Base-by-base conservation (phyloP, 129 eudicot genomes). In the Calendula officinalis region DNA sequence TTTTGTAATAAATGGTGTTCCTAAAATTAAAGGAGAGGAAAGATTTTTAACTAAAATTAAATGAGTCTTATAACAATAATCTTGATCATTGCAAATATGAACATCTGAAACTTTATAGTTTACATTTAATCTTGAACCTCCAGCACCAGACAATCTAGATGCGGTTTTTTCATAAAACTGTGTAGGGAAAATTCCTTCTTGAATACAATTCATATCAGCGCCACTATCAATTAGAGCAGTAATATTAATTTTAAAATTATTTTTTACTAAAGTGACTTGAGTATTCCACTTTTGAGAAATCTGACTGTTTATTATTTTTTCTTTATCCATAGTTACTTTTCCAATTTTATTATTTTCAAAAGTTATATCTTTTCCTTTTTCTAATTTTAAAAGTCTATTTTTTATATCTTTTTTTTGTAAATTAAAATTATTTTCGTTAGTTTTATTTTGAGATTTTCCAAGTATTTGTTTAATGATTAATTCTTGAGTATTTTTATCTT, bases 181-280 rank as follows among this genome's bases (percentile, higher is more conserved):
- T 22, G 30, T 22, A 22, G 30, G 30, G 30, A 22, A 22, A 22
- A 22, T 22, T 22, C 11, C 11, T 52, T 52, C 37, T 22, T 52
- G 58, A 7, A 52, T 52, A 22, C 37, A 52, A 52, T 52, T 52
- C 37, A 52, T 22, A 52, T 52, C 58, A 5, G 58, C 58, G 1
- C 37, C 58, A 10, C 58, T 52, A 7, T 52, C 58, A 5, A 22
- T 27, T 2, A 27, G 4, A 13, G 58, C 30, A 17, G 5, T 7
- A 17, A 52, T 2, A 22, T 10, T 17, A 2, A 14, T 5, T 51
- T 16, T 4, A 51, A 15, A 51, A 14, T 51, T 16, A 6, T 51
- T 5, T 14, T 51, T 51, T 9, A 51, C 34, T 14, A 51, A 4
- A 6, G 33, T 14, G 3, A 51, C 3, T 5, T 51, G 7, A 51